Percentiles rank a stretch among this genome's conserved stretches.
Conservation (phyloP, 2,329 filamentous ascomycete genomes). For the Colletotrichum viniferum region DNA sequence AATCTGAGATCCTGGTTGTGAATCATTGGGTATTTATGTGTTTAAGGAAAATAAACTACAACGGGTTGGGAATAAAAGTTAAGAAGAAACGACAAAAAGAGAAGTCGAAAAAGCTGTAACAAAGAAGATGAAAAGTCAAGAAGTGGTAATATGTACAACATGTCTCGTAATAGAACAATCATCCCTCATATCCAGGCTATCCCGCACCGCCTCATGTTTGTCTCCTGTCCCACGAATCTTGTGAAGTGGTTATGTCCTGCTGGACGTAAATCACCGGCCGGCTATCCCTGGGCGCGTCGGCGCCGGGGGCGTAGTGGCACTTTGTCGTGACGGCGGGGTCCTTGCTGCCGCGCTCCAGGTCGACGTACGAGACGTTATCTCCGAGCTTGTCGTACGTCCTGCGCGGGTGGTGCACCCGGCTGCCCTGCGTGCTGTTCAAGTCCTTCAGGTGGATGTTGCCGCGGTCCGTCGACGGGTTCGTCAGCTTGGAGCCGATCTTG, state of each 20-base stretch:
- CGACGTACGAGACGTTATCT: background rate
- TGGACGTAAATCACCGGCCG: constrained; percentile 14
- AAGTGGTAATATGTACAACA: background rate
- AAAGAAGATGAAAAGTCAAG: background rate
- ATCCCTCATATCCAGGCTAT: background rate
- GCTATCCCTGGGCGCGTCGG: background rate
- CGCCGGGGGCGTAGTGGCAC: constrained; percentile 2
- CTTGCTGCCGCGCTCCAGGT: background rate
- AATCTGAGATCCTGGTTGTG: background rate
- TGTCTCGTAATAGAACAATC: background rate
- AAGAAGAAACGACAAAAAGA: background rate
- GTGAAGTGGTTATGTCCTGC: constrained; percentile 7
- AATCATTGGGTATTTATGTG: background rate
- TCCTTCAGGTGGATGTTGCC: constrained; percentile 5
- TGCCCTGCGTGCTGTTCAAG: background rate
- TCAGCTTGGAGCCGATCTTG: constrained; percentile 17
- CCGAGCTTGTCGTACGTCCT: constrained; percentile 11
- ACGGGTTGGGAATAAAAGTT: background rate
- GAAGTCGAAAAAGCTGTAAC: background rate
- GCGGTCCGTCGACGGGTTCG: constrained; percentile 5
- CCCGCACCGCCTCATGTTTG: background rate
- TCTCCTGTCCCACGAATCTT: background rate
- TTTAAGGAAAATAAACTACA: background rate
- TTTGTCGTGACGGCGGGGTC: background rate
- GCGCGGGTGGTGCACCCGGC: background rate